Evolutionary conservation across 148 eudicot genomes (phyloP).

Genomic region (Fallopia convolvulus): DNA sequence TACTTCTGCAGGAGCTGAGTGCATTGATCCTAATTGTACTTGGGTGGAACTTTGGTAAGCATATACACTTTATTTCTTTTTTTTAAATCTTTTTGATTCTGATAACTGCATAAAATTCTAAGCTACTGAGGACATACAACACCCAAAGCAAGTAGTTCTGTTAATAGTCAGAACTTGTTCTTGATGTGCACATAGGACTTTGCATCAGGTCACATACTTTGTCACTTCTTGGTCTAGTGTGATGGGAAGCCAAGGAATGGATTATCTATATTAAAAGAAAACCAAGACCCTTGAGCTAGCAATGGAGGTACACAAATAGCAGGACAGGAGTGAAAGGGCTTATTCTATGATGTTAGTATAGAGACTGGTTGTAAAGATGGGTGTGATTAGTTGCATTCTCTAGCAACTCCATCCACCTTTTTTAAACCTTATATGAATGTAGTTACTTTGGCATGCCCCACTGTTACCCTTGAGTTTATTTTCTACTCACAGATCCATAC

Average conservation of each 20-base stretch:
- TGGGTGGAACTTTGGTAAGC: slow-evolving; percentile 47
- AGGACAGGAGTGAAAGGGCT: neutral
- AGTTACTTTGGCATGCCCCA: neutral
- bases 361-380: neutral
- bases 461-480: neutral
- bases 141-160: neutral
- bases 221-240: neutral
- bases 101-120: neutral
- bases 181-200: neutral
- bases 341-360: neutral
- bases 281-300: too few species aligned
- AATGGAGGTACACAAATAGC: too few species aligned
- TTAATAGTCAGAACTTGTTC: neutral
- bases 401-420: neutral
- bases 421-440: too few species aligned
- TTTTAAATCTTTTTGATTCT: neutral
- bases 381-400: neutral
- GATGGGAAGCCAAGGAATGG: neutral
- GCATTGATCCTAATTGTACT: slow-evolving; percentile 39
- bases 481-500: too few species aligned
- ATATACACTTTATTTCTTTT: neutral
- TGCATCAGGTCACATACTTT: neutral
- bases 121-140: neutral
- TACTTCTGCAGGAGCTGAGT: slow-evolving; percentile 49
- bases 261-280: too few species aligned